Percentiles rank a stretch among this genome's conserved stretches.
Evolutionary conservation across 2,329 filamentous ascomycete species (phyloP).

Genomic region (Plectosphaerella cucumerina): DNA sequence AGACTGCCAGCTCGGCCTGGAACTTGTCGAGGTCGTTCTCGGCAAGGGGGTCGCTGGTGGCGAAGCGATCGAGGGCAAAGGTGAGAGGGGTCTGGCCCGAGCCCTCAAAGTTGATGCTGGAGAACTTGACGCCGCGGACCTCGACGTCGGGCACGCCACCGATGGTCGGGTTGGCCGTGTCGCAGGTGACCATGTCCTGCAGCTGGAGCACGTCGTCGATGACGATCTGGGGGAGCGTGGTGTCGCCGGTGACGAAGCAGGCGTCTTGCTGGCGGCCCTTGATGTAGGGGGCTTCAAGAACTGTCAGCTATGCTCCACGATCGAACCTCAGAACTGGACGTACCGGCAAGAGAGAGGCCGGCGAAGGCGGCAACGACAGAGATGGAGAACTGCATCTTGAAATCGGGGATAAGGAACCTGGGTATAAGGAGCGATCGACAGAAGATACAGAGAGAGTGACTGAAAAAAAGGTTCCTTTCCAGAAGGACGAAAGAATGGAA

Average conservation of each 20-base stretch:
- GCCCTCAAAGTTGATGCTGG: conserved; percentile 50
- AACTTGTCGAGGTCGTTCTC: conserved; percentile 45
- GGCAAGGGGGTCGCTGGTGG: conserved; percentile 44
- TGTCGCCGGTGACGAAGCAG: conserved; percentile 52
- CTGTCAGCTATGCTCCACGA: neutral
- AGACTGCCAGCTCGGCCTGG: conserved; percentile 50
- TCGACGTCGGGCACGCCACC: conserved; percentile 52
- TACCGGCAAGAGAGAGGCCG: conserved; percentile 10
- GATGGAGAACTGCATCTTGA: conserved; percentile 12
- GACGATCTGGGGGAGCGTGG: conserved; percentile 46
- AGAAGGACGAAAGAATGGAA: conserved; percentile 4
- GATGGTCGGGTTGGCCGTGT: conserved; percentile 40
- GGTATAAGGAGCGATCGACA: neutral
- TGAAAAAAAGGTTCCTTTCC: conserved; percentile 2
- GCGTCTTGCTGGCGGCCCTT: conserved; percentile 25
- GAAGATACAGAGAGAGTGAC: neutral
- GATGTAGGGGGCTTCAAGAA: conserved; percentile 8
- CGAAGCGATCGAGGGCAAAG: conserved; percentile 51
- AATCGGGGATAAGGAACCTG: neutral
- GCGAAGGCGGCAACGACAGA: conserved; percentile 8
- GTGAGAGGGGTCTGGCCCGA: conserved; percentile 43
- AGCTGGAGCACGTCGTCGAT: conserved; percentile 36
- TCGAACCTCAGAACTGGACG: neutral
- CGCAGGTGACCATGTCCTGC: conserved; percentile 44
- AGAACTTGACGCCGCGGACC: conserved; percentile 46